Evolutionary conservation across 495 filamentous ascomycete species (phyloP).

Genomic region (Aspergillus incahuasiensis): DNA sequence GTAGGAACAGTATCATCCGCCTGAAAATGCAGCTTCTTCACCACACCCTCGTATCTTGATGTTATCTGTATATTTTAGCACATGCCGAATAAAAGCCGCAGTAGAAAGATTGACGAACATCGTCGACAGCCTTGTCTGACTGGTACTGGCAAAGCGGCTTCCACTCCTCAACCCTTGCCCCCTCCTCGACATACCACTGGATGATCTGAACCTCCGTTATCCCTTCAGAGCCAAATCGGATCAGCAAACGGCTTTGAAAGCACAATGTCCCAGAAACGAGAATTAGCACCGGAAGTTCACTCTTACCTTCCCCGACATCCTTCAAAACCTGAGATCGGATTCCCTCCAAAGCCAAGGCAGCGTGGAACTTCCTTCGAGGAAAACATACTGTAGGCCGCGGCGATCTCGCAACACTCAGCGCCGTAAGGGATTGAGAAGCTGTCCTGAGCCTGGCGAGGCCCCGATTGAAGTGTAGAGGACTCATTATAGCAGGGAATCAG

Average conservation of each 20-base stretch:
- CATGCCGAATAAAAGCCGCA: conserved; percentile 6
- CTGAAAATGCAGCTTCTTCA: conserved; percentile 94
- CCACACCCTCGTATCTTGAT: conserved; percentile 87
- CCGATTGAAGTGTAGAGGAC: conserved; percentile 27
- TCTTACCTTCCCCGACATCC: conserved; percentile 91
- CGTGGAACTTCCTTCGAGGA: conserved; percentile 53
- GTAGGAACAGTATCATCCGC: conserved; percentile 94
- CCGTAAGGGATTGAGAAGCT: conserved; percentile 24
- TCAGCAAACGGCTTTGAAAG: conserved; percentile 9
- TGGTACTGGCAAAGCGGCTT: conserved; percentile 97
- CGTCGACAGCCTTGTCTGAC: conserved; percentile 96
- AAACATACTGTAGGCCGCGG: conserved; percentile 15
- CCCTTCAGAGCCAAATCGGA: conserved; percentile 45
- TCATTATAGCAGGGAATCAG: conserved; percentile 29
- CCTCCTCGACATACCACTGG: conserved; percentile 98
- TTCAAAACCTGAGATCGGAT: conserved; percentile 87
- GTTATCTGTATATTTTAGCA: conserved; percentile 61
- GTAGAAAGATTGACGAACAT: conserved; percentile 43
- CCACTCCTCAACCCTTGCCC: conserved; percentile 94
- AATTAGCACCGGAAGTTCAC: not conserved
- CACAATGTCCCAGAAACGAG: not conserved
- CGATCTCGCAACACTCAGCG: conserved; percentile 26
- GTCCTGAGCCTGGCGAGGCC: conserved; percentile 25
- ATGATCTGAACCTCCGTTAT: conserved; percentile 98
- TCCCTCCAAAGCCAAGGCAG: conserved; percentile 49